Base-by-base conservation (phyloP, 2,329 filamentous ascomycete genomes). In the Phyllosticta ampelicida region DNA sequence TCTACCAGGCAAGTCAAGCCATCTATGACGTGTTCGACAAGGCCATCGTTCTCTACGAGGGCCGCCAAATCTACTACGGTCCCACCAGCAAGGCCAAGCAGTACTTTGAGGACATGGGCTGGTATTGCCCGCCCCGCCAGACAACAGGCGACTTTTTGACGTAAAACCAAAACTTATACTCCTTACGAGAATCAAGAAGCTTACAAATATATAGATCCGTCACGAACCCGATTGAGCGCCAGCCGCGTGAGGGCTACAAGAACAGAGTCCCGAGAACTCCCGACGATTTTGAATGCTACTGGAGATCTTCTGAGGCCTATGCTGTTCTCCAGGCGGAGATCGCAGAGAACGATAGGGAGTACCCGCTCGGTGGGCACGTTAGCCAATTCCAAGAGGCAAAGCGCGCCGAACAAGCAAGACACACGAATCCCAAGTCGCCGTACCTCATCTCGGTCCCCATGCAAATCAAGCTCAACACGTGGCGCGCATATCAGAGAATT, bases 121-220 rank as follows among this genome's bases (percentile, higher is more conserved):
- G 82, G 78, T 68, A 79, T 30, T 89, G 86, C 63, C 85, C 85
- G 0, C 70, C 77, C 2, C 78, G 86, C 2, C 85, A 88, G 65
- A 90, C 86, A 0, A 85, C 84, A 0, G 83, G 82, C 2, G 88
- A 92, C 64, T 92, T 91, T 68, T 71, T 91, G 21, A 91, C 87
- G 0, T n/a, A n/a, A n/a, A n/a, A n/a, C n/a, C n/a, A n/a, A n/a
- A n/a, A n/a, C n/a, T n/a, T n/a, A n/a, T n/a, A n/a, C n/a, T n/a
- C n/a, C n/a, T n/a, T n/a, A n/a, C n/a, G n/a, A n/a, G n/a, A n/a
- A n/a, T n/a, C n/a, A n/a, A n/a, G n/a, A n/a, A n/a, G n/a, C n/a
- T n/a, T n/a, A n/a, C n/a, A n/a, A n/a, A n/a, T n/a, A n/a, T n/a
- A n/a, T n/a, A n/a, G n/a, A n/a, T 86, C 85, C 1, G 82, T 91